Evolutionary conservation across 352 stramenopile species (phyloP), one percentile per base, ranked within the genome.

Genomic region (Pseudoperonospora humuli): DNA sequence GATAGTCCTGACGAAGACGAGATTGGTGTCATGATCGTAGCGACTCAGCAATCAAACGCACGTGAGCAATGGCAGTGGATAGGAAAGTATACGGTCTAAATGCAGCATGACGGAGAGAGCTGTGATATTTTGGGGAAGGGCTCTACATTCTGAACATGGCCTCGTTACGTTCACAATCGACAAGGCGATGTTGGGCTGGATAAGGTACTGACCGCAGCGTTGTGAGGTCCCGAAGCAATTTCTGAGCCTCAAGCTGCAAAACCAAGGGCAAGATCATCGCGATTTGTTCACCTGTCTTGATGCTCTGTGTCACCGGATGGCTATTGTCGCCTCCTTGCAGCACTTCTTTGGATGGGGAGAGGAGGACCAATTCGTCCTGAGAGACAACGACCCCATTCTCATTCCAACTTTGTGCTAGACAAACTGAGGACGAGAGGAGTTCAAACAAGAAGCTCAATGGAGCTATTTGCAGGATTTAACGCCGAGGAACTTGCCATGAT

Each of bases 401-500:
- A 66, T 57, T 66, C 33, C 35, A 41, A 39, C 34, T 59, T 63
- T 20, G 38, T 37, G 46, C 53, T 60, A 52, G 63, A 56, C 42
- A 52, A 43, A 57, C 57, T 7, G 39, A 67, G 45, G 39, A 53
- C 46, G 43, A 58, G 38, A 40, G 27, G 20, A 40, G 23, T 34
- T 26, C n/a, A 11, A 8, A 32, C 39, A 59, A 53, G 35, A 47
- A 29, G 44, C 29, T 41, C 54, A 56, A 67, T 63, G 58, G 58
- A 67, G 27, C 21, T 64, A 9, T 67, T 63, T 54, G 58, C 58
- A 8, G 58, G 58, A 34, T 67, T 67, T 48, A 67, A 67, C 45
- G 53, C 53, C 29, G 58, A 67, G 35, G 58, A 67, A 39, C 53
- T 67, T 26, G 58, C 53, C 32, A 67, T 67, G 58, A 67, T 67